Percentiles rank a stretch among this genome's conserved stretches.
Evolutionary conservation across 129 eudicot species (phyloP).

Genomic region (Flaveria sonorensis): DNA sequence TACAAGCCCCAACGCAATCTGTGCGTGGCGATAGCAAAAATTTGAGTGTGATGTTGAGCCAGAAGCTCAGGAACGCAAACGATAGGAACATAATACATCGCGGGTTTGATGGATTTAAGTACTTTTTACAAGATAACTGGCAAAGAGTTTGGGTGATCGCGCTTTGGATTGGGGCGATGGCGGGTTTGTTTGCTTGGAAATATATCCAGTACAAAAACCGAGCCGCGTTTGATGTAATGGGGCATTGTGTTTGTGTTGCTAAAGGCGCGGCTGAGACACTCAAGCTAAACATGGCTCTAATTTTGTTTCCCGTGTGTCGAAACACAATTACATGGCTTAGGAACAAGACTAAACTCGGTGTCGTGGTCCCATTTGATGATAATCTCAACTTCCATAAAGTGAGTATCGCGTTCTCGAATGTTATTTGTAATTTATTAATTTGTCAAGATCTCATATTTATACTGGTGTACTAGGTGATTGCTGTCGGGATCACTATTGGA

Average conservation of each 20-base stretch:
- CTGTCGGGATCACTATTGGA: slow-evolving; percentile 50
- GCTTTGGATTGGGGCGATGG: slow-evolving; percentile 52
- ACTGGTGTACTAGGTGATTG: slow-evolving; percentile 38
- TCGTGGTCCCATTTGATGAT: slow-evolving; percentile 56
- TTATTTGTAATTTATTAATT: not conserved
- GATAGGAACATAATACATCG: slow-evolving; percentile 40
- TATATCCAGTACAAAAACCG: slow-evolving; percentile 61
- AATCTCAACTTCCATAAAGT: slow-evolving; percentile 70
- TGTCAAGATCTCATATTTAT: not conserved
- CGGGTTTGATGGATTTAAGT: slow-evolving; percentile 31
- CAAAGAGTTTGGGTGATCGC: slow-evolving; percentile 56
- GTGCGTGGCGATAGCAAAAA: slow-evolving; percentile 43
- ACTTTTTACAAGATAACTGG: slow-evolving; percentile 63
- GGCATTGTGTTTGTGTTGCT: slow-evolving; percentile 57
- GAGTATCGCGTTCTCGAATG: slow-evolving; percentile 1
- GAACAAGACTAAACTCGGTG: slow-evolving; percentile 53
- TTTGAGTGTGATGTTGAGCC: slow-evolving; percentile 49
- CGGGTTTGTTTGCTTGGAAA: slow-evolving; percentile 56
- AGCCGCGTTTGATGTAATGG: slow-evolving; percentile 57
- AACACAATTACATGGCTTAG: slow-evolving; percentile 67
- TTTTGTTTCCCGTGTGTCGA: slow-evolving; percentile 64
- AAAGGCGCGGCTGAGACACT: slow-evolving; percentile 71
- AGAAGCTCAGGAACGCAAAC: slow-evolving; percentile 41
- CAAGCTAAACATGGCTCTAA: slow-evolving; percentile 67
- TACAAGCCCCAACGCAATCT: slow-evolving; percentile 50